Evolutionary conservation across 2,329 filamentous ascomycete genomes (phyloP).

Genomic region (Claviceps digitariae): DNA sequence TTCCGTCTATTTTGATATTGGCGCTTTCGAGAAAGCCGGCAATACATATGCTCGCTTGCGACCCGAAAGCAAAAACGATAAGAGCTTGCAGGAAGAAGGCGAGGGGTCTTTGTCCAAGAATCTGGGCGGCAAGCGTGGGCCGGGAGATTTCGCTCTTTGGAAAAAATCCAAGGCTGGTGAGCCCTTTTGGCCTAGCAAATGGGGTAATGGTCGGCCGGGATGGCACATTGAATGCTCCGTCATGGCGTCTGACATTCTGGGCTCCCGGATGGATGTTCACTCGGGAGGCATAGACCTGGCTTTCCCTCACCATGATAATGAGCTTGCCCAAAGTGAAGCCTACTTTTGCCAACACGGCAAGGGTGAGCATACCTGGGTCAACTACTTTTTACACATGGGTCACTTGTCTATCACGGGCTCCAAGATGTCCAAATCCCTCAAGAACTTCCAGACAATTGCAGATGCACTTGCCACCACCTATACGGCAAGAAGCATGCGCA

Average conservation of each 20-base stretch:
- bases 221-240: slow-evolving; percentile 98
- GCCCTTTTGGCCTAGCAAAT: slow-evolving; percentile 77
- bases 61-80: slow-evolving; percentile 74
- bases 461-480: slow-evolving; percentile 60
- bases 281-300: slow-evolving; percentile 84
- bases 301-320: slow-evolving; percentile 89
- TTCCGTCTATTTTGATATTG: slow-evolving; percentile 89
- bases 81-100: slow-evolving; percentile 72
- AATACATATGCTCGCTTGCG: slow-evolving; percentile 77
- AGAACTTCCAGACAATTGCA: slow-evolving; percentile 90
- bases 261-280: slow-evolving; percentile 78
- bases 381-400: slow-evolving; percentile 93
- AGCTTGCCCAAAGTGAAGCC: slow-evolving; percentile 81
- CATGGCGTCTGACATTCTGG: slow-evolving; percentile 85
- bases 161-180: slow-evolving; percentile 87
- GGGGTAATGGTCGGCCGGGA: slow-evolving; percentile 77
- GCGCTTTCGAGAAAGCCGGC: slow-evolving; percentile 68
- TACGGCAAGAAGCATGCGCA: slow-evolving; percentile 66
- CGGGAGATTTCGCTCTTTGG: slow-evolving; percentile 85
- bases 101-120: slow-evolving; percentile 66
- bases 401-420: slow-evolving; percentile 73
- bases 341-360: slow-evolving; percentile 49
- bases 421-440: slow-evolving; percentile 93
- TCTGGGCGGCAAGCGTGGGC: slow-evolving; percentile 53
- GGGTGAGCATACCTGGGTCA: slow-evolving; percentile 65